phyloP scores from a whole-genome alignment of 257 asterid genomes.

The Solanum paucissectum region DNA sequence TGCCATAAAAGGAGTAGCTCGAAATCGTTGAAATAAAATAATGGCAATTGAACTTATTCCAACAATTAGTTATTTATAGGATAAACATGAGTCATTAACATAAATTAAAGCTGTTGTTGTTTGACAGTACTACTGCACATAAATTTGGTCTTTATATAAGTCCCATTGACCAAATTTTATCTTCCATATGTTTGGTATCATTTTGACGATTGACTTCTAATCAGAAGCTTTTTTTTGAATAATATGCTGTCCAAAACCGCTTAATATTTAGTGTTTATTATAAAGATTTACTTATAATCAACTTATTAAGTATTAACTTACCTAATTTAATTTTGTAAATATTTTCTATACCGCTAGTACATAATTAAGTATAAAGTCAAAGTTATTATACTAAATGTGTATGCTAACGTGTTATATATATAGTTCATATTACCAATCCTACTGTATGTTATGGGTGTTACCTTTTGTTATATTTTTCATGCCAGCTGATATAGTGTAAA shows the following conservation, averaged over 20 bases:
- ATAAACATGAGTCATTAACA: background rate
- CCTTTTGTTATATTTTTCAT: background rate
- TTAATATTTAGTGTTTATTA: background rate
- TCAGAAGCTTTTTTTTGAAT: background rate
- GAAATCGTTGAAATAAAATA: background rate
- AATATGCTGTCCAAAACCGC: background rate
- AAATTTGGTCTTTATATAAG: background rate
- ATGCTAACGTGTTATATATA: too few species aligned
- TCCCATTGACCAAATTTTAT: background rate
- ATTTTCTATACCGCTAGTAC: background rate
- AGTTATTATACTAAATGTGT: background rate
- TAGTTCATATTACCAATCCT: background rate
- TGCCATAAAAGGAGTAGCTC: background rate
- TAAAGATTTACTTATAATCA: background rate
- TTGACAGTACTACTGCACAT: background rate
- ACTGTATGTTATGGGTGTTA: background rate
- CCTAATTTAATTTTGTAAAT: background rate
- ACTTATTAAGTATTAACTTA: background rate
- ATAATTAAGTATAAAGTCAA: background rate
- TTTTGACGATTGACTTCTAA: background rate
- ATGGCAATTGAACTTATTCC: background rate
- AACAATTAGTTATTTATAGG: background rate
- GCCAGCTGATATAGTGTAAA: background rate
- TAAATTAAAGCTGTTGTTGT: background rate
- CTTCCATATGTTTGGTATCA: background rate